Evolutionary conservation across 805 yeast species (phyloP).

Genomic region (Priceomyces haplophilus): DNA sequence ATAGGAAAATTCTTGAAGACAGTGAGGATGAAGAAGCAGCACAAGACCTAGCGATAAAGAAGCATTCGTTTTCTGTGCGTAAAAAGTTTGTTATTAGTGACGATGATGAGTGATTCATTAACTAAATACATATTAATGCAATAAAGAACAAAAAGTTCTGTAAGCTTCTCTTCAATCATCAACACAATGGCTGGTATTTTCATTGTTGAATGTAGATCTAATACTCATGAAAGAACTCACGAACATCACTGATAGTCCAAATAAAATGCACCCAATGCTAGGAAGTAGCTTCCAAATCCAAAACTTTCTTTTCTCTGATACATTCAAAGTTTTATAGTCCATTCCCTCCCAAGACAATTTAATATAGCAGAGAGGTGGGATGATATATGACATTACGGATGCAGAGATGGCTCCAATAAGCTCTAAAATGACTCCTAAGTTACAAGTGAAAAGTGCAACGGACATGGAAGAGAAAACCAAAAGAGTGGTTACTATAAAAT

Average conservation of each 20-base stretch:
- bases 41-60: conserved; percentile 3
- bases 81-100: conserved; percentile 15
- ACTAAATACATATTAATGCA: not conserved
- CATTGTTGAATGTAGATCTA: conserved; percentile 35
- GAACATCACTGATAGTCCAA: conserved; percentile 77
- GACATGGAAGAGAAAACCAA: conserved; percentile 69
- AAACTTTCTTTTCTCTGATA: conserved; percentile 25
- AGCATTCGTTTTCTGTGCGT: not conserved
- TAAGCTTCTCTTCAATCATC: conserved; percentile 18
- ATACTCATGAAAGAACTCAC: conserved; percentile 78
- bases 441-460: conserved; percentile 77
- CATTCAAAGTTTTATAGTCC: conserved; percentile 26
- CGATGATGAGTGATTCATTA: conserved; percentile 11
- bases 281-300: conserved; percentile 48
- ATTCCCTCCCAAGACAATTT: conserved; percentile 51
- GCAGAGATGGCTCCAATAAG: conserved; percentile 93
- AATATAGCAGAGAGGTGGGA: conserved; percentile 83
- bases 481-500: conserved; percentile 60
- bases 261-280: conserved; percentile 56
- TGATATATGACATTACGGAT: conserved; percentile 83
- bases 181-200: conserved; percentile 50
- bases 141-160: conserved; percentile 11
- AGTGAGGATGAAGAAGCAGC: conserved; percentile 24
- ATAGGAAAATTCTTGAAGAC: conserved; percentile 21
- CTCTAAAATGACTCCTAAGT: conserved; percentile 84